Base-by-base conservation (phyloP, 129 eudicot species). In the Dittrichia graveolens region DNA sequence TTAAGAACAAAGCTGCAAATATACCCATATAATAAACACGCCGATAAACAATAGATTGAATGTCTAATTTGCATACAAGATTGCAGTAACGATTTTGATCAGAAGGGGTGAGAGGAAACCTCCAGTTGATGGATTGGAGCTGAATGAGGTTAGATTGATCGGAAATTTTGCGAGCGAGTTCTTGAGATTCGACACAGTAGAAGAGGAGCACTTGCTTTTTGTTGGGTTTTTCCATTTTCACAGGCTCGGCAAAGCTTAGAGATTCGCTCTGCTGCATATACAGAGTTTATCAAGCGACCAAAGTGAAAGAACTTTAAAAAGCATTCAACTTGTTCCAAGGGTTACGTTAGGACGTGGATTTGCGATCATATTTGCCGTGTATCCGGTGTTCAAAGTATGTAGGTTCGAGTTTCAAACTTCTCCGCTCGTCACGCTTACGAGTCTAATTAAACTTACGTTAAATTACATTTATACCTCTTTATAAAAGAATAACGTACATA, bases 121-220 rank as follows among this genome's bases (percentile, higher is more conserved):
- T 89, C 98, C 98, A 92, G 64, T 88, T 88, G 74, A 95, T 95
- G 81, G 97, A 78, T 71, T 85, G 97, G 52, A 95, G 97, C 66
- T 85, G 85, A 83, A 95, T 90, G 68, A 75, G 85, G 64, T 83
- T 79, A 3, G 99, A 95, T 42, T 88, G 89, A 78, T 92, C 80
- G 44, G 96, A 91, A 13, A 95, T 84, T 64, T 83, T 88, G 63
- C 83, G 89, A 38, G 97, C 99, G 39, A 95, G 87, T n/a, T 88
- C 88, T 76, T 95, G 83, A 3, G 96, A 75, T 62, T 95, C 99
- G 35, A 86, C 83, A 52, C 94, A 95, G 78, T 90, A 65, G 78
- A 88, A 95, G 15, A 95, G 84, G 7, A 90, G 69, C 61, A 95
- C 96, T 71, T 81, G 81, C 73, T 92, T 92, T 88, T 89, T 83